Percentiles rank a stretch among this genome's conserved stretches.
phyloP scores from a whole-genome alignment of 73 alveolate species.

The Symbiodinium natans region DNA sequence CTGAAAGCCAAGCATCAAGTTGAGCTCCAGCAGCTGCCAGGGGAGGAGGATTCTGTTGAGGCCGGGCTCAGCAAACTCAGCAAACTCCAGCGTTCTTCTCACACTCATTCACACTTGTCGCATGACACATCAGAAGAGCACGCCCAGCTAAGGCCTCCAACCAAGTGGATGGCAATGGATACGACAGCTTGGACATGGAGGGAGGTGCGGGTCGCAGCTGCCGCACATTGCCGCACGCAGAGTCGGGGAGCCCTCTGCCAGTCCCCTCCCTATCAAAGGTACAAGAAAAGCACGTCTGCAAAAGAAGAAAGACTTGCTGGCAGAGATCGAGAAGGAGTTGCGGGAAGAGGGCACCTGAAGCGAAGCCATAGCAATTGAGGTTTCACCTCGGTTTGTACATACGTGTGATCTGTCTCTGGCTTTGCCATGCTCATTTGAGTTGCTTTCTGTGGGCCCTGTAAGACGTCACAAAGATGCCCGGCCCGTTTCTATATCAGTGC shows the following conservation, averaged over 20 bases:
- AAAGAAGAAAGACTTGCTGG: slow-evolving; percentile 62
- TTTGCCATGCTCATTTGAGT: not conserved
- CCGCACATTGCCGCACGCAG: too few relatives aligned
- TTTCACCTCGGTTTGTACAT: not conserved
- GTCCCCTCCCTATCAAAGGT: not conserved
- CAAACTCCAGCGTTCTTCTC: too few relatives aligned
- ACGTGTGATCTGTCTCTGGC: not conserved
- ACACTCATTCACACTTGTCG: too few relatives aligned
- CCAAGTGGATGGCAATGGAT: too few relatives aligned
- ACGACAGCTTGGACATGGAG: too few relatives aligned
- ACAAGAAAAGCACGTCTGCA: slow-evolving; percentile 41
- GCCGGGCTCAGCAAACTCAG: not conserved
- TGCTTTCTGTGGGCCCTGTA: not conserved
- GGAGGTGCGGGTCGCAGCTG: too few relatives aligned
- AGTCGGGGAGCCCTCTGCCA: not conserved
- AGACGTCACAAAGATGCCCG: not conserved
- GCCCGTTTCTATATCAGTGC: too few relatives aligned
- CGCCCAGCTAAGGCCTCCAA: too few relatives aligned
- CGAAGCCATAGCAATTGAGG: not conserved
- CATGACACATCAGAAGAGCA: too few relatives aligned
- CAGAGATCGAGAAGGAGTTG: slow-evolving; percentile 74
- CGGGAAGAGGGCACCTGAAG: slow-evolving; percentile 14
- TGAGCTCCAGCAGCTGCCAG: not conserved
- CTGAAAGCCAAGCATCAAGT: not conserved
- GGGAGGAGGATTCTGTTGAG: not conserved